phyloP scores from a whole-genome alignment of 192 early-diverging fungal species.

The Coemansia sp. region DNA sequence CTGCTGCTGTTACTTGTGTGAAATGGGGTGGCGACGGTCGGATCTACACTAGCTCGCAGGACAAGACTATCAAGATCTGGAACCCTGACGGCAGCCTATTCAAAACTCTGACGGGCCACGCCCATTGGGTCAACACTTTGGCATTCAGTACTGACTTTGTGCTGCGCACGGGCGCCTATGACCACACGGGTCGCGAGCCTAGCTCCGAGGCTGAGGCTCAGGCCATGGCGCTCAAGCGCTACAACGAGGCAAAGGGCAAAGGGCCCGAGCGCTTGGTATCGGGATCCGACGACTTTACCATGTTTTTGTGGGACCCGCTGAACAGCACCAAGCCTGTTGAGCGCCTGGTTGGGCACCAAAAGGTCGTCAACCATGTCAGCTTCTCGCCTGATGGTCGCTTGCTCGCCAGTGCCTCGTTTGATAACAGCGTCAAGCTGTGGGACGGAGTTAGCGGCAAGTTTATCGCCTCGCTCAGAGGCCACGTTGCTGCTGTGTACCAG shows the following conservation, averaged over 20 bases:
- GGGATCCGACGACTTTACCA: slow-evolving; percentile 96
- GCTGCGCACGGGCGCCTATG: slow-evolving; percentile 84
- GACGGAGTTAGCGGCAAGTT: slow-evolving; percentile 89
- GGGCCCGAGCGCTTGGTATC: slow-evolving; percentile 82
- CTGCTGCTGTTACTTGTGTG: slow-evolving; percentile 88
- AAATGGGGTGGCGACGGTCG: slow-evolving; percentile 96
- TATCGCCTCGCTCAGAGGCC: slow-evolving; percentile 86
- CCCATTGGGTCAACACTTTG: slow-evolving; percentile 96
- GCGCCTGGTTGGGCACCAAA: slow-evolving; percentile 91
- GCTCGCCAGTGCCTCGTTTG: slow-evolving; percentile 91
- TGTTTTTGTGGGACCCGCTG: slow-evolving; percentile 92
- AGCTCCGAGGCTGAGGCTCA: slow-evolving; percentile 66
- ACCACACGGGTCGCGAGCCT: slow-evolving; percentile 73
- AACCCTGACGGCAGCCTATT: slow-evolving; percentile 79
- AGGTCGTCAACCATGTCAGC: slow-evolving; percentile 89
- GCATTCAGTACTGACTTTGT: slow-evolving; percentile 90
- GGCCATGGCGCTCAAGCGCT: slow-evolving; percentile 72
- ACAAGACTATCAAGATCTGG: slow-evolving; percentile 98
- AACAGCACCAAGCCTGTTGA: slow-evolving; percentile 76
- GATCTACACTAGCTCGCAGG: slow-evolving; percentile 88
- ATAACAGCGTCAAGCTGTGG: slow-evolving; percentile 98
- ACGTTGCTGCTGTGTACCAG: slow-evolving; percentile 96
- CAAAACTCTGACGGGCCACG: slow-evolving; percentile 85
- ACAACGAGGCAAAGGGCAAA: slow-evolving; percentile 64
- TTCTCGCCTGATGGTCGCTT: slow-evolving; percentile 90